Evolutionary conservation across 495 filamentous ascomycete genomes (phyloP), one percentile per base, ranked within the genome.

Genomic region (Xylaria acuta): DNA sequence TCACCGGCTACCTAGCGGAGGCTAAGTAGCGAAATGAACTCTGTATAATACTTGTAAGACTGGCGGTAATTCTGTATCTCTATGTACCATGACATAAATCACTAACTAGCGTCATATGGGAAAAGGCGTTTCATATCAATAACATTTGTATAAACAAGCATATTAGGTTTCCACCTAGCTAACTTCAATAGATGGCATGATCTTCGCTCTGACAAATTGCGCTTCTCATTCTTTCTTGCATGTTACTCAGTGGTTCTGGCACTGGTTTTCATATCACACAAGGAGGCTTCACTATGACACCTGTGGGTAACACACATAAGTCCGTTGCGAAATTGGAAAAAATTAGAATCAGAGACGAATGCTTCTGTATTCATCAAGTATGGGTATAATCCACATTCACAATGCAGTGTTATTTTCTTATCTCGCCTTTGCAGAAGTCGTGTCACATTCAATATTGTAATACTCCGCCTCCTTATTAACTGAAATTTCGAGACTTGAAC

Each of bases 31-130:
- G n/a, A 40, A 22, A 32, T 30, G 18, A 34, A 54, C 5, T 11
- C 47, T 71, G 69, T 56, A 56, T 16, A 64, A 70, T 22, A 53
- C 40, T 18, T 25, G 51, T 59, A 64, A 27, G 38, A 27, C 36
- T 53, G 22, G 27, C 40, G 51, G 43, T 70, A 63, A 51, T 18
- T n/a, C 38, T 40, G 18, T 43, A 56, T 25, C 12, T 3, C 34
- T 30, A 38, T 64, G 14, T 38, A 62, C 25, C 18, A 34, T 41
- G 25, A 32, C 40, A 41, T 22, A 18, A 27, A 56, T 30, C 58
- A 32, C 36, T 32, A 47, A 43, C 43, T 11, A 45, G 49, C 69
- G 25, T 53, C 12, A 14, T 45, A 62, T 56, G 18, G 60, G 25
- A 43, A 54, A 56, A 47, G 69, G 22, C 38, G 25, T 64, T 32